Evolutionary conservation across 2,329 filamentous ascomycete genomes (phyloP).

Genomic region (Sphaerostilbella broomeana): DNA sequence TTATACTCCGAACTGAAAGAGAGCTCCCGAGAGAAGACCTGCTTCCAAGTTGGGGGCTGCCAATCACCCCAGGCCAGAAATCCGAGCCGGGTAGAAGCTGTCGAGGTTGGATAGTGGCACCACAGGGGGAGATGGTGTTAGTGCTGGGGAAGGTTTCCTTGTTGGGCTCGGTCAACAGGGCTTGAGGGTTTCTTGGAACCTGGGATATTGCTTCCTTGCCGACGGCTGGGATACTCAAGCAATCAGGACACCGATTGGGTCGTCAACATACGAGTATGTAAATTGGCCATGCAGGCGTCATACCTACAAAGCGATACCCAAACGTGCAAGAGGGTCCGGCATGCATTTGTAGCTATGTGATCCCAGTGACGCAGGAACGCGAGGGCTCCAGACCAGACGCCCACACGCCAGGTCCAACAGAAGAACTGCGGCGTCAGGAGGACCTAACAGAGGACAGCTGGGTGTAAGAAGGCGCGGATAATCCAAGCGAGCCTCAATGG

Average conservation of each 20-base stretch:
- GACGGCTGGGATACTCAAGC: slow-evolving; percentile 5
- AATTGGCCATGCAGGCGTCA: not conserved
- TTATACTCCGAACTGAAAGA: slow-evolving; percentile 8
- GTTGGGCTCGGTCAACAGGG: slow-evolving; percentile 2
- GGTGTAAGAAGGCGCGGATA: slow-evolving; percentile 6
- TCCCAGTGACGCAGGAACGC: slow-evolving; percentile 7
- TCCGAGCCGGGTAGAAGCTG: slow-evolving; percentile 7
- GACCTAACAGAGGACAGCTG: too few relatives aligned
- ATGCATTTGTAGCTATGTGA: not conserved
- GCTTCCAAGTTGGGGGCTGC: slow-evolving; percentile 8
- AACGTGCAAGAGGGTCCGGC: slow-evolving; percentile 3
- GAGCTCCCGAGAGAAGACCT: slow-evolving; percentile 4
- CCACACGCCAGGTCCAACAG: too few relatives aligned
- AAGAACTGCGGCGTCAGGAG: not conserved
- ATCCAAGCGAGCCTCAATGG: too few relatives aligned
- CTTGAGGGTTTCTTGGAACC: slow-evolving; percentile 1
- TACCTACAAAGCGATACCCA: slow-evolving; percentile 3
- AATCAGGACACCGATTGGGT: slow-evolving; percentile 6
- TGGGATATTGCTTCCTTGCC: slow-evolving; percentile 9
- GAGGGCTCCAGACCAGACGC: too few relatives aligned
- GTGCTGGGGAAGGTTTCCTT: slow-evolving; percentile 11
- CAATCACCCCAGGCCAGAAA: slow-evolving; percentile 10
- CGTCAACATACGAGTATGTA: slow-evolving; percentile 5
- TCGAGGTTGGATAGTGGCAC: slow-evolving; percentile 2
- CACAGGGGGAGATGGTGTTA: slow-evolving; percentile 6